These are phyloP conservation scores for Dioscorea alata DNA, from an alignment of 106 monocot genomes.

Conservation along the genomic window DNA sequence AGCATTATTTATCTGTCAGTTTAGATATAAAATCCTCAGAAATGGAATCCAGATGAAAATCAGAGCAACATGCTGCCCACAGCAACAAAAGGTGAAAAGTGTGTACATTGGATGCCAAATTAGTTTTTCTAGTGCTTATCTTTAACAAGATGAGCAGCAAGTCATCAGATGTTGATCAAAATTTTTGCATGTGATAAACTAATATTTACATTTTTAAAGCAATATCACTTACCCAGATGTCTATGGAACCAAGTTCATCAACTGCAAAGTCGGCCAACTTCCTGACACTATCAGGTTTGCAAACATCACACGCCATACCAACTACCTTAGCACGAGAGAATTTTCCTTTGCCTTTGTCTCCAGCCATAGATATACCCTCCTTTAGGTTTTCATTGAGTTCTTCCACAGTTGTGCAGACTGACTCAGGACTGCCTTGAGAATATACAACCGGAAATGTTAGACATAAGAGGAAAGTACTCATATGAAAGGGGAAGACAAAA, in stretches of 20 bases:
- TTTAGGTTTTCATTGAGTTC: slow-evolving; percentile 73
- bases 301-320: slow-evolving; percentile 95
- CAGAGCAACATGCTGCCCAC: too few species aligned
- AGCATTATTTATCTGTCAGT: slow-evolving; percentile 92
- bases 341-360: slow-evolving; percentile 34
- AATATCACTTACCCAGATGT: slow-evolving; percentile 76
- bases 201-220: too few species aligned
- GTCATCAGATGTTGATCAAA: too few species aligned
- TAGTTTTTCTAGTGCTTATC: too few species aligned
- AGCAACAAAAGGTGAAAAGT: too few species aligned
- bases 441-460: neutral
- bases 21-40: neutral
- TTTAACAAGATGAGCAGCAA: too few species aligned
- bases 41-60: neutral
- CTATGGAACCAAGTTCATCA: slow-evolving; percentile 72
- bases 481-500: neutral
- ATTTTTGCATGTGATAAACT: too few species aligned
- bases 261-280: slow-evolving; percentile 71
- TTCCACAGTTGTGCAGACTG: slow-evolving; percentile 61
- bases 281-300: slow-evolving; percentile 78
- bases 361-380: slow-evolving; percentile 48
- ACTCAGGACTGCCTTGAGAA: slow-evolving; percentile 77
- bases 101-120: too few species aligned
- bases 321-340: slow-evolving; percentile 76
- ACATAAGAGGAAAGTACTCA: neutral